Conservation (phyloP, 352 stramenopile species). For the Thraustochytrium striatum region DNA sequence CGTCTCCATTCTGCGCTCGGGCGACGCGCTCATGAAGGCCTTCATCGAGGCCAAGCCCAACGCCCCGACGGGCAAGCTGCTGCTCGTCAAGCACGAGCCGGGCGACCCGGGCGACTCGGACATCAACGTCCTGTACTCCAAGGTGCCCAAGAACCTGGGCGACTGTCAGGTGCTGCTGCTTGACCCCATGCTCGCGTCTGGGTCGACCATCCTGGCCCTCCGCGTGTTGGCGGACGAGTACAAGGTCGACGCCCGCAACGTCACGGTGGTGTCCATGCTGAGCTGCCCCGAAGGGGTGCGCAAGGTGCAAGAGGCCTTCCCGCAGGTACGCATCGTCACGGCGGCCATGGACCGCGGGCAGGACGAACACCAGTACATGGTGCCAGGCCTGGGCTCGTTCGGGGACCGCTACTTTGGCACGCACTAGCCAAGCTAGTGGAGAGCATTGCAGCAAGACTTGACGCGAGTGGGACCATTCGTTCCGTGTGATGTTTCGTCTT, state of each 20-base stretch:
- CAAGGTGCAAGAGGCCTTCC: conserved; percentile 41
- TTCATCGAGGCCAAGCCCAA: conserved; percentile 49
- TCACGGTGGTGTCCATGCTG: conserved; percentile 53
- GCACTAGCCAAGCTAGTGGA: neutral
- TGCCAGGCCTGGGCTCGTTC: conserved; percentile 50
- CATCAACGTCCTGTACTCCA: conserved; percentile 52
- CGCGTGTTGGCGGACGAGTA: conserved; percentile 46
- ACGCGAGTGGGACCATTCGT: too few relatives aligned
- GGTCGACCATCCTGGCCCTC: conserved; percentile 48
- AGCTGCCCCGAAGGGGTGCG: conserved; percentile 52
- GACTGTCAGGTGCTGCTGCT: conserved; percentile 50
- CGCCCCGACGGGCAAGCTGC: conserved; percentile 51
- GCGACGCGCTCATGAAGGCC: conserved; percentile 51
- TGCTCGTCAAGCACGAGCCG: conserved; percentile 53
- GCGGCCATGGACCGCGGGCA: conserved; percentile 51
- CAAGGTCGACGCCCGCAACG: conserved; percentile 47
- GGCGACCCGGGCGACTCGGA: conserved; percentile 43
- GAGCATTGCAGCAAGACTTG: neutral
- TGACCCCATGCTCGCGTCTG: conserved; percentile 57
- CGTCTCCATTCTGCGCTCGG: conserved; percentile 54
- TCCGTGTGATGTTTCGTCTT: too few relatives aligned
- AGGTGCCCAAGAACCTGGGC: conserved; percentile 53
- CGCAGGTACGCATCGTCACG: conserved; percentile 52
- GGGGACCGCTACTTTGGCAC: conserved; percentile 55
- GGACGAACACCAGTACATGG: conserved; percentile 54